Evolutionary conservation across 306 rosid genomes (phyloP).

Genomic region (Prunus fruticosa): DNA sequence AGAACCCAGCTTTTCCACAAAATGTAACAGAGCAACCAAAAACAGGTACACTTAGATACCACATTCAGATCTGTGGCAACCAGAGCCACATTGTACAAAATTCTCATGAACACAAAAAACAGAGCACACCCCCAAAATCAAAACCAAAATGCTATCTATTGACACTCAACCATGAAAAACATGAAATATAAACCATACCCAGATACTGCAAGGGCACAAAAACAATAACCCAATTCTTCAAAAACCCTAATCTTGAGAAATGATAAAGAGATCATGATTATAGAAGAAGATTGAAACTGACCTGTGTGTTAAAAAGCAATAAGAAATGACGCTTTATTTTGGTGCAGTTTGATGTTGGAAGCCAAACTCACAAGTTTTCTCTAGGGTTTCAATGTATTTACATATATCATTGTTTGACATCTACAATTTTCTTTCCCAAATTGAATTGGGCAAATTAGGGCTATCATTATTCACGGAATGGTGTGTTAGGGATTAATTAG

Average conservation of each 20-base stretch:
- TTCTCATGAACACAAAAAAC: background rate
- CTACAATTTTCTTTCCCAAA: constrained; percentile 3
- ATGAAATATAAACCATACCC: background rate
- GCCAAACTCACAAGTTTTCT: background rate
- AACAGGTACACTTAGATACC: background rate
- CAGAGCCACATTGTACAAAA: background rate
- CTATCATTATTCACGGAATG: background rate
- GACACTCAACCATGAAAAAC: constrained; percentile 2
- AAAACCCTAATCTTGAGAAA: background rate
- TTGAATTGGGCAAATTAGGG: background rate
- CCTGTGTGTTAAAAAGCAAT: background rate
- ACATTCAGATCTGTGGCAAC: background rate
- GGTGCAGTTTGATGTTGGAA: background rate
- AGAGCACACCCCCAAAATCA: background rate
- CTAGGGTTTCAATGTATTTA: background rate
- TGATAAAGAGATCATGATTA: background rate
- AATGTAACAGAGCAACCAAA: background rate
- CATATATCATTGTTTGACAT: background rate
- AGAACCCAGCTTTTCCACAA: background rate
- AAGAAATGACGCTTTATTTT: background rate
- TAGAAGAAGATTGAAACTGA: background rate
- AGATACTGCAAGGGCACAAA: background rate
- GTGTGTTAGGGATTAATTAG: background rate
- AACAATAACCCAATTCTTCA: constrained; percentile 2
- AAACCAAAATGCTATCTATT: background rate